Evolutionary conservation across 2,329 filamentous ascomycete genomes (phyloP).

Genomic region (Fonsecaea nubica): DNA sequence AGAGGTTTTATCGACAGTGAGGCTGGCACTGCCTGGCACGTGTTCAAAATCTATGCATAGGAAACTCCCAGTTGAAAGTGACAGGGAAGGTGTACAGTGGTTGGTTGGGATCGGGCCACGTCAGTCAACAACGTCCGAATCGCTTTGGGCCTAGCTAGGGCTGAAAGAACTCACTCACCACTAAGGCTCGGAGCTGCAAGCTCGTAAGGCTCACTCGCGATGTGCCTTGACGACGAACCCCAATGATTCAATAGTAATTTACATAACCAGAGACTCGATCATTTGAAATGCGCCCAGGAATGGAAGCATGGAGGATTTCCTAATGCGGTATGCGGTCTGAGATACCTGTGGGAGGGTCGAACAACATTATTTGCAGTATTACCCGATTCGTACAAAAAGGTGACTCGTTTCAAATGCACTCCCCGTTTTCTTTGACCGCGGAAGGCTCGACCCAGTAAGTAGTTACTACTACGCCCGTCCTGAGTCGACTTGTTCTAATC

Average conservation of each 20-base stretch:
- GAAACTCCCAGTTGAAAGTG: neutral
- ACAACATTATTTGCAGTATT: neutral
- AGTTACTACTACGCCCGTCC: too few species aligned
- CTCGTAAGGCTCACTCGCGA: neutral
- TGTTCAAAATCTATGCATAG: neutral
- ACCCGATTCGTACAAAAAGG: neutral
- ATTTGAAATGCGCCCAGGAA: too few species aligned
- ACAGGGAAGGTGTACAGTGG: neutral
- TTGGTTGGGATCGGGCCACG: neutral
- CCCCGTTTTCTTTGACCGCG: neutral
- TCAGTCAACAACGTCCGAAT: neutral
- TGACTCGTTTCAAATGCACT: neutral
- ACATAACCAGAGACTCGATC: too few species aligned
- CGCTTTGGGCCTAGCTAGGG: neutral
- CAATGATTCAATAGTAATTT: too few species aligned
- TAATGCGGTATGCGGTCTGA: too few species aligned
- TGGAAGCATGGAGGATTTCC: too few species aligned
- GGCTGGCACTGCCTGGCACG: neutral
- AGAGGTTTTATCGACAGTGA: neutral
- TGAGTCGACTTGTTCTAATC: too few species aligned
- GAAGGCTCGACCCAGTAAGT: too few species aligned
- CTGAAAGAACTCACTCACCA: neutral
- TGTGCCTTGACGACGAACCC: neutral
- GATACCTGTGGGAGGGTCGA: too few species aligned
- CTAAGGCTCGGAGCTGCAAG: neutral